Percentiles rank a stretch among this genome's conserved stretches.
Conservation (phyloP, 257 asterid genomes). For the Forsythia viridissima region DNA sequence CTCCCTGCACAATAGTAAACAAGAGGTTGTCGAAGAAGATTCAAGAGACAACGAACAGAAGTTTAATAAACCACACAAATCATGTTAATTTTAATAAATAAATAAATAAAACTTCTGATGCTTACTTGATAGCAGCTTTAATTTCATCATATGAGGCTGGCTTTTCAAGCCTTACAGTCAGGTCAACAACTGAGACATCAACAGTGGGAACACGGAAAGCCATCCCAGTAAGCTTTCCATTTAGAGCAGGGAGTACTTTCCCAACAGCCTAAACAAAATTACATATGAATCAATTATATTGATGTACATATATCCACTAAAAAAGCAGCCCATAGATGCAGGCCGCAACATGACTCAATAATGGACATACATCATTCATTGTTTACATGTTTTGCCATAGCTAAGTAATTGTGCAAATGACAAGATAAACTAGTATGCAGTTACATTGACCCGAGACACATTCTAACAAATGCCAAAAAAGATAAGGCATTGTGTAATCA, state of each 20-base stretch:
- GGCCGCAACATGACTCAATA: too few species aligned
- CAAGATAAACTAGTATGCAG: too few species aligned
- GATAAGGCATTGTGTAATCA: too few species aligned
- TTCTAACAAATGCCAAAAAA: too few species aligned
- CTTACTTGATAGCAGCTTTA: constrained; percentile 58
- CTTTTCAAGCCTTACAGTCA: constrained; percentile 52
- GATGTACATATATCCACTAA: too few species aligned
- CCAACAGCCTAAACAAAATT: constrained; percentile 45
- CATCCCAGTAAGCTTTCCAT: constrained; percentile 65
- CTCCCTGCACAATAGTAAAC: constrained; percentile 31
- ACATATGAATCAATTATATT: not conserved
- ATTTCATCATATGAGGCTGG: constrained; percentile 57
- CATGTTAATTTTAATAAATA: not conserved
- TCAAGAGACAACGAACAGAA: too few species aligned
- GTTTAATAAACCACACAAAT: not conserved
- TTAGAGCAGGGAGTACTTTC: constrained; percentile 59
- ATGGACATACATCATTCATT: too few species aligned
- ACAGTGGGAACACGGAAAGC: constrained; percentile 67
- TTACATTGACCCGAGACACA: too few species aligned
- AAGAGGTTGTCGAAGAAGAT: not conserved
- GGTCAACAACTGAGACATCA: constrained; percentile 62
- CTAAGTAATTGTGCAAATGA: too few species aligned
- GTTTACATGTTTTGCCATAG: too few species aligned
- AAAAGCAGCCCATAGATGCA: too few species aligned
- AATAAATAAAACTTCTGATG: not conserved